phyloP scores from a whole-genome alignment of 2,329 filamentous ascomycete species.

The Botrytis pseudocinerea region DNA sequence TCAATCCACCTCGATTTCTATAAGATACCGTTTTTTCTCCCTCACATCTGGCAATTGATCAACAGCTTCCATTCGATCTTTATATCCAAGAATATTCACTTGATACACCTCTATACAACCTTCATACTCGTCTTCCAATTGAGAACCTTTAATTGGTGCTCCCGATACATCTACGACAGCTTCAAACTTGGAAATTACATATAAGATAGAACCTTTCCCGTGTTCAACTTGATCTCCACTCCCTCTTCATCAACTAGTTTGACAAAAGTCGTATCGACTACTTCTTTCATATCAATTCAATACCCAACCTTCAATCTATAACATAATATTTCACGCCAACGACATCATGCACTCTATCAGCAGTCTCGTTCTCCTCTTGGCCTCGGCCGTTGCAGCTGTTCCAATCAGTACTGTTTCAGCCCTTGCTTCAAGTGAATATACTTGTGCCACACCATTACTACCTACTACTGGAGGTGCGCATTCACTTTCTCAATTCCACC shows the following conservation, averaged over 20 bases:
- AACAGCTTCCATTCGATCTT: neutral
- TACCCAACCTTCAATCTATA: neutral
- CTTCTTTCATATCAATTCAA: neutral
- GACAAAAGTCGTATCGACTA: neutral
- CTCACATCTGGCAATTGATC: neutral
- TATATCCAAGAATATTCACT: neutral
- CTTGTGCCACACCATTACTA: conserved; percentile 2
- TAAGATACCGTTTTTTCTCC: neutral
- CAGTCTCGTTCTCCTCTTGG: conserved; percentile 4
- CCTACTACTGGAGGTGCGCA: conserved; percentile 18
- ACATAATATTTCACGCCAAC: neutral
- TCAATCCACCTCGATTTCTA: neutral
- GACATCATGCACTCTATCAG: conserved; percentile 5
- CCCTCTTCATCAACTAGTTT: neutral
- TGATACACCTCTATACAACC: neutral
- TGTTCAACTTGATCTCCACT: neutral
- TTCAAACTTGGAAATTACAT: neutral
- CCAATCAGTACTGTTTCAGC: neutral
- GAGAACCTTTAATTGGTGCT: neutral
- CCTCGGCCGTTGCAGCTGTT: conserved; percentile 9
- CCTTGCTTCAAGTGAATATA: neutral
- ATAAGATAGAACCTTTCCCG: neutral
- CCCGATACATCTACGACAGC: neutral
- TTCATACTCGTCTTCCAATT: neutral
- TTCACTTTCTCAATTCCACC: neutral